phyloP scores from a whole-genome alignment of 2,329 filamentous ascomycete genomes.

The Neonectria ditissima region DNA sequence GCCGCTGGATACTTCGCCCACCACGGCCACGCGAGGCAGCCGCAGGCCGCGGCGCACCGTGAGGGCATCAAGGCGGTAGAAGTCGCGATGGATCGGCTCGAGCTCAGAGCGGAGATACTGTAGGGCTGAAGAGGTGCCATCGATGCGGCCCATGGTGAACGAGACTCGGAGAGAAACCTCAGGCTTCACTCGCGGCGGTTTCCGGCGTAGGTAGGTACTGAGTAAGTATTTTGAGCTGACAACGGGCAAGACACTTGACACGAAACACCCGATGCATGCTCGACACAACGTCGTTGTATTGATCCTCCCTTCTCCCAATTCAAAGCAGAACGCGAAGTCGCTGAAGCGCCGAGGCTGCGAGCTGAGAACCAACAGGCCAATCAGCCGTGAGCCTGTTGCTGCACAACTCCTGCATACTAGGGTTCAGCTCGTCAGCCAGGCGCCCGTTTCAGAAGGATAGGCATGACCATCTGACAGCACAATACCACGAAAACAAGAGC shows the following conservation, averaged over 20 bases:
- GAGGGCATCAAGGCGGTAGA: slow-evolving; percentile 13
- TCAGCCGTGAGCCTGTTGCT: background rate
- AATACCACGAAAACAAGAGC: background rate
- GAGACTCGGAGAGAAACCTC: background rate
- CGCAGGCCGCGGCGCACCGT: slow-evolving; percentile 12
- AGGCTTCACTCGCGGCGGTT: background rate
- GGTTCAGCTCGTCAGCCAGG: background rate
- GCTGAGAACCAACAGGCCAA: slow-evolving; percentile 5
- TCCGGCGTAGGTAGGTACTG: background rate
- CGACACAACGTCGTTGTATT: background rate
- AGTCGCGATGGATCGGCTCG: slow-evolving; percentile 18
- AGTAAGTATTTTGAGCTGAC: background rate
- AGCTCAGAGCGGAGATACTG: slow-evolving; percentile 14
- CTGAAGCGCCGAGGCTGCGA: background rate
- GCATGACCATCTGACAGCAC: background rate
- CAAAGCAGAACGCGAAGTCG: background rate
- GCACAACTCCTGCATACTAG: background rate
- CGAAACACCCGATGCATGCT: background rate
- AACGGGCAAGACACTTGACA: background rate
- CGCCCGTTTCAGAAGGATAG: background rate
- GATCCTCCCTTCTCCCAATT: background rate
- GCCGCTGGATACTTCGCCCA: slow-evolving; percentile 14
- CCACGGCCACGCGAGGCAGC: slow-evolving; percentile 9
- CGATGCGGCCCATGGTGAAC: background rate
- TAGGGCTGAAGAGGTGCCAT: slow-evolving; percentile 11